phyloP scores from a whole-genome alignment of 1,139 yeast species.

The Geotrichum histeridarum region DNA sequence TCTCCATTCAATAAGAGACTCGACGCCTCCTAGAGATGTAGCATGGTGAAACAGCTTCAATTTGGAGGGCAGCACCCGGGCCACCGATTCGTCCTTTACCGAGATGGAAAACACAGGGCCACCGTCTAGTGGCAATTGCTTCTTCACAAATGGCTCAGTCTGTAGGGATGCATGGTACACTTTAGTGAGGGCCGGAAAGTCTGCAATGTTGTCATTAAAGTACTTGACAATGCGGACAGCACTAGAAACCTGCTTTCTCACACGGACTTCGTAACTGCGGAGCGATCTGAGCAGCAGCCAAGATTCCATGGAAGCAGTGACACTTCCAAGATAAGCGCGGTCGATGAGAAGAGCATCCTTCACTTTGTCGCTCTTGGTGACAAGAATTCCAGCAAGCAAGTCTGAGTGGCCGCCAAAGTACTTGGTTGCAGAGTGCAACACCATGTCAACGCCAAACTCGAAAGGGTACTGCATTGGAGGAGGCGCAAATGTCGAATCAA shows the following conservation, averaged over 20 bases:
- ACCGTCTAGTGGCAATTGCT: conserved; percentile 62
- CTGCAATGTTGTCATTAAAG: conserved; percentile 46
- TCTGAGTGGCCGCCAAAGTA: conserved; percentile 96
- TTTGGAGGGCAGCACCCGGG: conserved; percentile 60
- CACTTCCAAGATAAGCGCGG: conserved; percentile 68
- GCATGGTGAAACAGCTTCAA: conserved; percentile 79
- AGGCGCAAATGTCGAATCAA: conserved; percentile 91
- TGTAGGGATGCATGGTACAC: conserved; percentile 75
- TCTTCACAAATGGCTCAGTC: conserved; percentile 53
- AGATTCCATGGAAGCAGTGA: conserved; percentile 71
- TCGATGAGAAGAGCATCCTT: conserved; percentile 51
- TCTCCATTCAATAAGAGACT: conserved; percentile 88
- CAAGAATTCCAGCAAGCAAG: conserved; percentile 71
- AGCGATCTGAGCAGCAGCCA: conserved; percentile 70
- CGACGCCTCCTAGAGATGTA: conserved; percentile 91
- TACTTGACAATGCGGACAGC: conserved; percentile 60
- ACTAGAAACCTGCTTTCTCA: conserved; percentile 57
- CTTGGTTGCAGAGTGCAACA: conserved; percentile 87
- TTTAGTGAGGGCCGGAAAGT: conserved; percentile 47
- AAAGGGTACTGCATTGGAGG: conserved; percentile 85
- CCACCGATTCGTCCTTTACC: conserved; percentile 48
- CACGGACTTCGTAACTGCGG: conserved; percentile 70
- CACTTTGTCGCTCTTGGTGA: conserved; percentile 51
- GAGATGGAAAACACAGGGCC: conserved; percentile 74
- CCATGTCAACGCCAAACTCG: conserved; percentile 71